These are phyloP conservation scores for Pulicaria dysenterica DNA, from an alignment of 129 eudicot genomes.

Conservation along the genomic window DNA sequence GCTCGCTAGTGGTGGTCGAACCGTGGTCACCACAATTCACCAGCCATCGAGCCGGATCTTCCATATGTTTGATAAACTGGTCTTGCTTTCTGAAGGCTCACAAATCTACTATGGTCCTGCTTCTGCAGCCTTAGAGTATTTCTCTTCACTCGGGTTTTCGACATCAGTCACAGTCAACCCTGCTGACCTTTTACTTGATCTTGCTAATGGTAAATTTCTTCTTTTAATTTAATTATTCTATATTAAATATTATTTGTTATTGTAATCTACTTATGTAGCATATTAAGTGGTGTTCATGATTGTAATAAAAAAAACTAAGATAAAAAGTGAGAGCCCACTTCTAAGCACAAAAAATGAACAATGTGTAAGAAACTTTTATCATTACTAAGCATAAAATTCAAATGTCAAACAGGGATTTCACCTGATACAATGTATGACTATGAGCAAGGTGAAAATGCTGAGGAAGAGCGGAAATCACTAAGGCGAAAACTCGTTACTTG, in stretches of 20 bases:
- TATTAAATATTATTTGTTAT: background rate
- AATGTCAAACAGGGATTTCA: slow-evolving; percentile 65
- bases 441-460: slow-evolving; percentile 66
- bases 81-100: slow-evolving; percentile 86
- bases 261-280: background rate
- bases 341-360: slow-evolving; percentile 1
- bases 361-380: slow-evolving; percentile 14
- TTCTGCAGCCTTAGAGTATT: slow-evolving; percentile 82
- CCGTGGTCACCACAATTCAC: slow-evolving; percentile 90
- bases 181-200: slow-evolving; percentile 92
- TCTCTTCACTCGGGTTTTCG: slow-evolving; percentile 90
- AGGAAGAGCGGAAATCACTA: slow-evolving; percentile 58
- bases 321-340: slow-evolving; percentile 29
- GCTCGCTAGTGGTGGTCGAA: slow-evolving; percentile 85
- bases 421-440: slow-evolving; percentile 60
- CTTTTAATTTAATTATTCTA: slow-evolving; percentile 1
- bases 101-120: slow-evolving; percentile 91
- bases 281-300: background rate
- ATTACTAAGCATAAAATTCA: slow-evolving; percentile 4
- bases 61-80: slow-evolving; percentile 87
- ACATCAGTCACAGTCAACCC: slow-evolving; percentile 71
- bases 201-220: slow-evolving; percentile 77
- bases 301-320: background rate
- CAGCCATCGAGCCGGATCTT: slow-evolving; percentile 97
- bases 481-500: slow-evolving; percentile 68